Conservation (phyloP, 208 protist species). For the Herpetomonas muscarum region DNA sequence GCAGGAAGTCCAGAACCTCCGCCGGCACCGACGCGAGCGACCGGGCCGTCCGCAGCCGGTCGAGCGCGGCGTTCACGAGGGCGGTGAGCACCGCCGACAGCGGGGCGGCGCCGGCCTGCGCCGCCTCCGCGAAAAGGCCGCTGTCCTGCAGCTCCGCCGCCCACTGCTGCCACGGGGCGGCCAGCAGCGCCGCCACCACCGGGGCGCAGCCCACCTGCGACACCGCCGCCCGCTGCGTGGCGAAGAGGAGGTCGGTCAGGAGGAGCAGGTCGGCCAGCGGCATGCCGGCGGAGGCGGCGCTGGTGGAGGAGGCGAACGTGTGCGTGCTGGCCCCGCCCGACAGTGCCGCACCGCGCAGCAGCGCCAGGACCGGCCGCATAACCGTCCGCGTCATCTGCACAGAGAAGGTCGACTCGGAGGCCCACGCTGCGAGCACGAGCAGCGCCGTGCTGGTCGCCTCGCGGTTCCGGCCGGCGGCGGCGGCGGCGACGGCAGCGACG, state of each 20-base stretch:
- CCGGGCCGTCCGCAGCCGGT: slow-evolving; percentile 33
- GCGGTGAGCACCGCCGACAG: slow-evolving; percentile 14
- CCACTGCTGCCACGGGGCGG: slow-evolving; percentile 59
- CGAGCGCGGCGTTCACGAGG: slow-evolving; percentile 21
- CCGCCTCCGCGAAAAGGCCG: slow-evolving; percentile 13
- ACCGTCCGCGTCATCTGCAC: slow-evolving; percentile 48
- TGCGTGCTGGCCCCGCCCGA: neutral
- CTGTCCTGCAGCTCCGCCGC: slow-evolving; percentile 18
- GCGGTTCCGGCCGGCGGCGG: neutral
- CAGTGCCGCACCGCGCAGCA: slow-evolving; percentile 19
- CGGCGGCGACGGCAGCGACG: neutral
- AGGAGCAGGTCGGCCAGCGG: slow-evolving; percentile 54
- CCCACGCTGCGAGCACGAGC: slow-evolving; percentile 70
- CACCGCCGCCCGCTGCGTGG: slow-evolving; percentile 47
- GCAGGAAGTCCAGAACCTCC: slow-evolving; percentile 62
- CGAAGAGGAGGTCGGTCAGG: slow-evolving; percentile 58
- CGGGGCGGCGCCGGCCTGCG: slow-evolving; percentile 12
- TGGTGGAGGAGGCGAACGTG: neutral
- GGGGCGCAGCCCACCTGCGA: slow-evolving; percentile 44
- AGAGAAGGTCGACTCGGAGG: slow-evolving; percentile 56
- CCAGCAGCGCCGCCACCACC: slow-evolving; percentile 41
- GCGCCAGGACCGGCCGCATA: slow-evolving; percentile 49
- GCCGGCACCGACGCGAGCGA: slow-evolving; percentile 48
- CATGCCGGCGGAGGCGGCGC: slow-evolving; percentile 15
- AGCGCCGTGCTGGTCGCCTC: slow-evolving; percentile 68